A percentile compares a stretch with the other conserved stretches of the same genome.
Conservation (phyloP, 2,329 filamentous ascomycete genomes). For the Colletotrichum tanaceti region DNA sequence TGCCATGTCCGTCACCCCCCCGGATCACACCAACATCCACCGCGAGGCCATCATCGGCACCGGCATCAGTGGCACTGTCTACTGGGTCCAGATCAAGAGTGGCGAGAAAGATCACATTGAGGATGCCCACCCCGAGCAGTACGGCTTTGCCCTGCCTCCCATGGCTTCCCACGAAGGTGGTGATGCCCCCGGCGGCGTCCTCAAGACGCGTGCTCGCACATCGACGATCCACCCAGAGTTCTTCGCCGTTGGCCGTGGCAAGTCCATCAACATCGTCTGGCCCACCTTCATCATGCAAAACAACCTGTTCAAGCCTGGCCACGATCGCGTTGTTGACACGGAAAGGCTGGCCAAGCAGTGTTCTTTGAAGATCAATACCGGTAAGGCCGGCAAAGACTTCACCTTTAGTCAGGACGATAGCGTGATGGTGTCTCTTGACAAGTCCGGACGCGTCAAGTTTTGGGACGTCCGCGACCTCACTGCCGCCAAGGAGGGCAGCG, state of each 20-base stretch:
- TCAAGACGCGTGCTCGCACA: conserved; percentile 94
- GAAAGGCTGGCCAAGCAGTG: conserved; percentile 89
- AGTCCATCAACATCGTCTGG: conserved; percentile 92
- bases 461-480: conserved; percentile 93
- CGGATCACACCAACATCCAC: conserved; percentile 66
- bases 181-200: conserved; percentile 88
- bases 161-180: conserved; percentile 88
- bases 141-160: conserved; percentile 90
- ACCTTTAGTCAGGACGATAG: conserved; percentile 97
- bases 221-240: conserved; percentile 91
- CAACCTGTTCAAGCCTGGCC: conserved; percentile 71
- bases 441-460: conserved; percentile 95
- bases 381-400: conserved; percentile 98
- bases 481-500: conserved; percentile 62
- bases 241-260: conserved; percentile 95
- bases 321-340: conserved; percentile 81
- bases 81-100: conserved; percentile 87
- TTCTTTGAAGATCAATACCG: conserved; percentile 92
- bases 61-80: conserved; percentile 94
- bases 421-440: conserved; percentile 94
- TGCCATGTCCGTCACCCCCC: conserved; percentile 77
- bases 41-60: conserved; percentile 91
- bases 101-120: conserved; percentile 83
- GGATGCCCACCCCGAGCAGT: conserved; percentile 81
- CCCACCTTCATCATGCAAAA: conserved; percentile 72